Evolutionary conservation across 345 rosid genomes (phyloP), one percentile per base, ranked within the genome.

Genomic region (Salix koriyanagi): DNA sequence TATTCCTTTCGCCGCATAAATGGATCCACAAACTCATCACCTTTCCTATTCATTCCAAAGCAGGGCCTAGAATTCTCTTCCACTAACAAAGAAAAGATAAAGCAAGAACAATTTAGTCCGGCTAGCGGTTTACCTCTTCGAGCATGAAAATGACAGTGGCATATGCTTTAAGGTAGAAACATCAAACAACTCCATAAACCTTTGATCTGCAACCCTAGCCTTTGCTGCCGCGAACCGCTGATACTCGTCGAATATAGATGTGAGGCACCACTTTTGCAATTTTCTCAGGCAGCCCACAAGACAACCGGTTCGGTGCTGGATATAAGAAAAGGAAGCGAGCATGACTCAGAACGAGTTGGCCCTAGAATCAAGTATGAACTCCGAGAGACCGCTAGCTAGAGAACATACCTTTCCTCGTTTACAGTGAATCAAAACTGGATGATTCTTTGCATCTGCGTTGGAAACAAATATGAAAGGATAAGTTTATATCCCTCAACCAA

Each of bases 301-400:
- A 82, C 96, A 91, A 64, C 99, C 98, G 11, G 99, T 95, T 61
- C 99, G 96, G 69, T 95, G 99, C 99, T 95, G 91, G 52, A 86
- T 41, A 72, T 25, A 71, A 18, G 30, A 68, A 37, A 34, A 34
- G 5, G 34, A 72, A 67, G 21, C 25, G 42, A 32, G 52, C 26
- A 46, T 2, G 64, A 30, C 64, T 66, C 44, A 30, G 69, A 70
- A 65, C 61, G 19, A 19, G 48, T 4, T 67, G 18, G 44, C 67
- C 60, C 72, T 42, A 19, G 23, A 65, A 76, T 68, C 39, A 26
- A 25, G 65, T 2, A 50, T 46, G 14, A 73, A 73, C n/a, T 56
- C 15, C 13, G 16, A 9, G 18, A 48, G 15, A 68, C 52, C 14
- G 39, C 70, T 41, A 46, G 46, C 70, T 41, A 46, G 21, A 26